A percentile compares a stretch with the other conserved stretches of the same genome.
Conservation (phyloP, 2,329 filamentous ascomycete species). For the Pestalotiopsis sp. region DNA sequence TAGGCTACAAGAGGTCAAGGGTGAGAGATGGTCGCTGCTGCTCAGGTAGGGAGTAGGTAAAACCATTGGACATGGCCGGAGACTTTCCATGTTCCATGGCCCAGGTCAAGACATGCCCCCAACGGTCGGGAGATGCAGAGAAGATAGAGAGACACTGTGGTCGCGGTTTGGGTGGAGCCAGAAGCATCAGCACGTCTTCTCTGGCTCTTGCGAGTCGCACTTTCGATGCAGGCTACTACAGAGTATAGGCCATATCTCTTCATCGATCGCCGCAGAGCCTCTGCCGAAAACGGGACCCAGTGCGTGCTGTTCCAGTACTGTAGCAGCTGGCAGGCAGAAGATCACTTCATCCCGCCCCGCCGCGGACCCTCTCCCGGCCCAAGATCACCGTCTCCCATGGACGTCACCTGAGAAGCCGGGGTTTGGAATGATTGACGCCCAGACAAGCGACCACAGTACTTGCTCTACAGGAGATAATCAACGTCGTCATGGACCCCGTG, state of each 20-base stretch:
- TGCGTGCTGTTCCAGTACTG: neutral
- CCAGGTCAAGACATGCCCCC: neutral
- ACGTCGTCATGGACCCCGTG: neutral
- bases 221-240: neutral
- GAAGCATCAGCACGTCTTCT: neutral
- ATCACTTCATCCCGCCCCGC: neutral
- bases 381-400: neutral
- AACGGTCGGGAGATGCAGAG: neutral
- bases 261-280: neutral
- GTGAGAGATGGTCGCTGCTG: neutral
- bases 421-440: neutral
- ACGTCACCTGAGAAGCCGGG: neutral
- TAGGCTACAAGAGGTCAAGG: neutral
- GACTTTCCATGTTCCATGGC: neutral
- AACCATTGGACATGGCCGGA: neutral
- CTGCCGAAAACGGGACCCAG: constrained; percentile 1
- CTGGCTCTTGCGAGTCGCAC: neutral
- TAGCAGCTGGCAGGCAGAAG: neutral
- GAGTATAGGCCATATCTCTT: neutral
- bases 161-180: neutral
- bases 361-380: neutral
- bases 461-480: neutral
- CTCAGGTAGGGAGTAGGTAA: neutral
- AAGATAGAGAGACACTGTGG: neutral
- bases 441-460: neutral